A percentile compares a stretch with the other conserved stretches of the same genome.
Conservation (phyloP, 805 yeast species). For the Saccharomycopsis sp. region DNA sequence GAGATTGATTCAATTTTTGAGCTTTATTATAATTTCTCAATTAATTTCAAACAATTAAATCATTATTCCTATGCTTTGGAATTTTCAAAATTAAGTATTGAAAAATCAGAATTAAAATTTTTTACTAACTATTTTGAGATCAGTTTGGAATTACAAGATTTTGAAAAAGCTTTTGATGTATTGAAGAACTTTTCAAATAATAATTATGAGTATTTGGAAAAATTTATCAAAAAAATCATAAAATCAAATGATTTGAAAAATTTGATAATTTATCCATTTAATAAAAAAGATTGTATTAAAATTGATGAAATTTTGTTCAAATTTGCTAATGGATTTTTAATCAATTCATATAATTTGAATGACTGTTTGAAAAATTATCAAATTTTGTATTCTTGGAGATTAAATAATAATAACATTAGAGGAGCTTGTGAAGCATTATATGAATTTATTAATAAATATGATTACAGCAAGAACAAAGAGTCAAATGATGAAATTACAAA, state of each 20-base stretch:
- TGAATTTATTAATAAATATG: conserved; percentile 26
- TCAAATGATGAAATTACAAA: not conserved
- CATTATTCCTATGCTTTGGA: conserved; percentile 27
- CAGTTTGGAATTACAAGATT: conserved; percentile 24
- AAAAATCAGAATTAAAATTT: conserved; percentile 19
- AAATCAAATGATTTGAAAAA: conserved; percentile 29
- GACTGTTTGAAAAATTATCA: conserved; percentile 35
- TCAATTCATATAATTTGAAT: conserved; percentile 22
- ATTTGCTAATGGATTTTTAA: conserved; percentile 19
- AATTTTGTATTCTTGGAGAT: conserved; percentile 40
- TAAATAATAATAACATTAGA: conserved; percentile 39
- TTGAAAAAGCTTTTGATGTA: conserved; percentile 24
- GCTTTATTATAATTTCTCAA: conserved; percentile 30
- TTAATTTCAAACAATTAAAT: conserved; percentile 26
- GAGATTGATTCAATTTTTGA: conserved; percentile 25
- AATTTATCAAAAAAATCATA: conserved; percentile 30
- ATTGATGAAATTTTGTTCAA: conserved; percentile 33
- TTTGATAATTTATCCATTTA: conserved; percentile 33
- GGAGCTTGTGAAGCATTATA: conserved; percentile 37
- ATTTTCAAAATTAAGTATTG: conserved; percentile 24
- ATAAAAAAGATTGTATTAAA: conserved; percentile 28
- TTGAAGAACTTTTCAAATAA: conserved; percentile 2
- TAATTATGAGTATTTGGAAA: conserved; percentile 21
- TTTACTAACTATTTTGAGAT: conserved; percentile 21
- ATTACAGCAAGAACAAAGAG: not conserved